Evolutionary conservation across 1,139 yeast genomes (phyloP), one percentile per base, ranked within the genome.

Genomic region (Blastobotrys persicus): DNA sequence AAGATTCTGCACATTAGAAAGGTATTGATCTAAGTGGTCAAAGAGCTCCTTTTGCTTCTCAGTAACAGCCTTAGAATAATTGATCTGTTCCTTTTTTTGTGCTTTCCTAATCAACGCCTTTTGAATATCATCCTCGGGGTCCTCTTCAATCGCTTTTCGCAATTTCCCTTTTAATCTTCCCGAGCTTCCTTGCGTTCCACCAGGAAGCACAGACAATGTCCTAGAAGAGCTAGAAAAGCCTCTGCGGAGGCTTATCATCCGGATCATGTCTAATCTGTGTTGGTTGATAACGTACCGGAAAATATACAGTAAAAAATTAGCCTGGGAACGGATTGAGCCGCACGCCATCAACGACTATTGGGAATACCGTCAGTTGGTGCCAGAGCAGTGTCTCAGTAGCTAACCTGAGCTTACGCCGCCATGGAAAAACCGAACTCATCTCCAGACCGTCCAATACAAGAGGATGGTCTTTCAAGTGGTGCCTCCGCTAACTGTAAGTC

Each of bases 1-100:
- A 13, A 58, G 49, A 32, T 55, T 50, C 18, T 51, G 42, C n/a
- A 58, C 37, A 23, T 50, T 51, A 4, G 39, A 39, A 32, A 55
- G 52, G 46, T 52, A 53, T 20, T 52, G 41, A 31, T 53, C 56
- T n/a, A 53, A 45, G 19, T 52, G 47, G 31, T 43, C 37, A 34
- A 40, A 14, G 11, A 52, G 42, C 20, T 37, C 40, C 35, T 45
- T 20, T 26, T 46, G 41, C 13, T 37, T 37, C 28, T 26, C 26
- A 18, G 17, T 37, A 19, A 48, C 39, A 16, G 43, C 47, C 31
- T 48, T 48, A 6, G 46, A 46, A 37, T 47, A 40, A 26, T 37
- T 28, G 4, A 44, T 28, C 16, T 46, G 47, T 13, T 47, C 48
- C 33, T 50, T 50, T 2, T 50, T 42, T 26, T 45, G 34, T 20